Evolutionary conservation across 2,329 filamentous ascomycete genomes (phyloP), one percentile per base, ranked within the genome.

Genomic region (Trichophyton benhamiae): DNA sequence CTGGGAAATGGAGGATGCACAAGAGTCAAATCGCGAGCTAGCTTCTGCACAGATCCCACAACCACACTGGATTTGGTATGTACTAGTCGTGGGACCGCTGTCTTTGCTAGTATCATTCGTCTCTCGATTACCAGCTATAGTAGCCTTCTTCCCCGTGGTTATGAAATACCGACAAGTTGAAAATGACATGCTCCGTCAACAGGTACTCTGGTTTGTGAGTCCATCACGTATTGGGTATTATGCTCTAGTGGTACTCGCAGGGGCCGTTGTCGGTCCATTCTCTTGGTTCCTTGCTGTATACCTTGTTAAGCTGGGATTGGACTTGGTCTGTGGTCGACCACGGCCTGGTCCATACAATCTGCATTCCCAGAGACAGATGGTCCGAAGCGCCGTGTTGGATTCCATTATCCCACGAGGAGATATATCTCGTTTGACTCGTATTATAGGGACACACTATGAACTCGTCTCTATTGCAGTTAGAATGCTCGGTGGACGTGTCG

Each of bases 1-100:
- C 57, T 59, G 57, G 57, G 57, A 59, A 44, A 44, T 30, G 20
- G n/a, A 59, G 57, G 57, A 59, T 15, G 57, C 57, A 4, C 22
- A 9, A 25, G 57, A 59, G 57, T 33, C 57, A 13, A 46, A 59
- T 13, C 33, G 57, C 5, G 57, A 46, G 20, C 38, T 59, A n/a
- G 41, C 22, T 5, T 46, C 57, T 46, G 44, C 20, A 15, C 41
- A 46, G 9, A 46, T 59, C 17, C 57, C 57, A 30, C 33, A 22
- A n/a, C 57, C 57, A n/a, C 38, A 44, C n/a, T 59, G 57, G 57
- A 20, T 44, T 9, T 30, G 41, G 41, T 44, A 44, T 17, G 15
- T 59, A 2, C n/a, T 59, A 17, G 27, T 59, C 4, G 57, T 59
- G 3, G 20, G 15, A 17, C 41, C 41, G 2, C 25, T 33, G n/a